Base-by-base conservation (phyloP, 495 filamentous ascomycete species). In the Aspergillus ostianus region DNA sequence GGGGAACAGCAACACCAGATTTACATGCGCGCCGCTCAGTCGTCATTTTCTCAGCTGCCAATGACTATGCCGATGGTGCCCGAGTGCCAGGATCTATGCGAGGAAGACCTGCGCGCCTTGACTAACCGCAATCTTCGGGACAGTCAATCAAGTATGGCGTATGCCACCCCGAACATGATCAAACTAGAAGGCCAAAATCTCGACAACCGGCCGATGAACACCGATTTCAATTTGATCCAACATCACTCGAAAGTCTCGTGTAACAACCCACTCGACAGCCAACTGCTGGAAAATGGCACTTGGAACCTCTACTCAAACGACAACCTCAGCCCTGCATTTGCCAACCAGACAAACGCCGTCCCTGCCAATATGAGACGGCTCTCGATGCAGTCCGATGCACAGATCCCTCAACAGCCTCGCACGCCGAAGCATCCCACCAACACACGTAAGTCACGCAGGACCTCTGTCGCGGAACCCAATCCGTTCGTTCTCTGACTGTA, bases 1-100 rank as follows among this genome's bases (percentile, higher is more conserved):
- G 87, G 83, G 84, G 86, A 87, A 82, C 90, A 90, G 83, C 85
- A 88, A 81, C 87, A 90, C 59, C 68, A 68, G 73, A 41, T 48
- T 27, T 50, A 77, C 80, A 75, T 78, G 78, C 19, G 27, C n/a
- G 78, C 85, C 86, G 82, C 86, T 83, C 82, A 84, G 84, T 73
- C 73, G 60, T 62, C 71, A 61, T 67, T 62, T 32, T 36, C 56
- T 41, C 70, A 73, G 47, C 67, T 67, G 44, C 53, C 68, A 9
- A 56, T 66, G 5, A 47, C 61, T n/a, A 59, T 66, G 48, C 56
- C 67, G 17, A 62, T 66, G 20, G 64, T 68, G 49, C 29, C 66
- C 44, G 66, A 71, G 18, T 69, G 64, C 56, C 68, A 74, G 46
- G 56, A 67, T 45, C 72, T 73, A 62, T 70, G 69, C 53, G 69